Evolutionary conservation across 2,329 filamentous ascomycete genomes (phyloP).

Genomic region (Pyrenochaeta sp.): DNA sequence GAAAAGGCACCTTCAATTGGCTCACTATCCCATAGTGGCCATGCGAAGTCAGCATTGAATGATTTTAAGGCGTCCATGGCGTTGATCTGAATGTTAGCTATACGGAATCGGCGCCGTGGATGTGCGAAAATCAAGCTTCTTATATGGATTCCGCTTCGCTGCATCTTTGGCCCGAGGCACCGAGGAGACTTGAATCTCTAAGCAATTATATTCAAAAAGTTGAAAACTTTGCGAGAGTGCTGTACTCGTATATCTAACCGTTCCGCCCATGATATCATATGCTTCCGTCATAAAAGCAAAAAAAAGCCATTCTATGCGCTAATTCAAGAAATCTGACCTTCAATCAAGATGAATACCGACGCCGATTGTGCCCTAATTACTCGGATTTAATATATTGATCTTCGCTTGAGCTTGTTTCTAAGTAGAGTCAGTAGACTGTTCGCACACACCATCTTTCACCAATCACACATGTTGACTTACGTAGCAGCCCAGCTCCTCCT

Average conservation of each 20-base stretch:
- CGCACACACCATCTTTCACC: not conserved
- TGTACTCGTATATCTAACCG: not conserved
- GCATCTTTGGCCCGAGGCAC: not conserved
- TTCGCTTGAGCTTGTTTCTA: constrained; percentile 25
- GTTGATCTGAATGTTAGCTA: not conserved
- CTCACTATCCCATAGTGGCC: constrained; percentile 11
- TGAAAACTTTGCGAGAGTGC: not conserved
- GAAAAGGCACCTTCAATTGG: constrained; percentile 20
- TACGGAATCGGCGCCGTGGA: not conserved
- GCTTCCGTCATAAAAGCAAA: no score
- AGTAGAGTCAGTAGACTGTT: constrained; percentile 1
- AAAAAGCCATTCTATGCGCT: not conserved
- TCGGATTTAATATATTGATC: constrained; percentile 14
- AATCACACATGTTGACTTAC: constrained; percentile 17
- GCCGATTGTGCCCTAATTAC: not conserved
- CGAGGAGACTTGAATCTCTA: not conserved
- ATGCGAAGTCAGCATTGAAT: constrained; percentile 11
- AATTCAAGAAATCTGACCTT: not conserved
- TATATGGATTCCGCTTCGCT: not conserved
- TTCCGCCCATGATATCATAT: not conserved
- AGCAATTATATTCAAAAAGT: not conserved
- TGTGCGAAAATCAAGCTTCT: not conserved
- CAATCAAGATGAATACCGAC: not conserved
- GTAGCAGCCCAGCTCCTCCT: constrained; percentile 31
- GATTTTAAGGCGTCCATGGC: not conserved